Evolutionary conservation across 129 eudicot species (phyloP), one percentile per base, ranked within the genome.

Genomic region (Flaveria robusta): DNA sequence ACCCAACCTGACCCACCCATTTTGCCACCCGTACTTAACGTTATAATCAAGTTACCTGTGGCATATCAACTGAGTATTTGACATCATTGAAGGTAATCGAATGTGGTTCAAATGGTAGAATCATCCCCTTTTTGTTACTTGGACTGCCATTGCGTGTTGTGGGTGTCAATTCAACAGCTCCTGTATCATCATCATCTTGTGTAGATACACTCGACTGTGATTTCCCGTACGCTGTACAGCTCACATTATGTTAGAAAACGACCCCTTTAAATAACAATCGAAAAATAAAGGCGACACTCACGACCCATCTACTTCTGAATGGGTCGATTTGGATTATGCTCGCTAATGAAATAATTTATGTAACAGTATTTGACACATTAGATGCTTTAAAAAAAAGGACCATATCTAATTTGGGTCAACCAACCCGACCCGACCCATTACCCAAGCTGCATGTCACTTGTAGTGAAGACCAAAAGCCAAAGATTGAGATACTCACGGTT

Each of bases 41-140:
- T 18, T 45, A 55, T 56, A 55, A 4, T 49, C 16, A 71, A 72
- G 37, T 52, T 52, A 92, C 98, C 89, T 72, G 86, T 56, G 98
- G 98, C 98, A 92, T 92, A 85, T 92, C 98, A 5, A 90, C 96
- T 0, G 98, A 90, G 83, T 93, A 93, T 65, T 76, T 83, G 67
- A 93, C 77, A 24, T 93, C 88, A 50, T 93, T 91, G 63, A 93
- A 93, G 18, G 97, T 87, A 23, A 93, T 88, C 54, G 87, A 82
- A 84, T 88, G 92, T 46, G 91, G 96, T 75, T 90, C 96, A 79
- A 93, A 93, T 13, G 97, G 97, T 74, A 91, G 97, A 77, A 91
- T 81, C 98, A 92, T 92, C 68, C 83, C 88, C 20, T 82, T 83
- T 60, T 79, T 77, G 51, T 72, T 65, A 67, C 70, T 63, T 34